Base-by-base conservation (phyloP, 2,329 filamentous ascomycete genomes). In the Diaporthe sp. region DNA sequence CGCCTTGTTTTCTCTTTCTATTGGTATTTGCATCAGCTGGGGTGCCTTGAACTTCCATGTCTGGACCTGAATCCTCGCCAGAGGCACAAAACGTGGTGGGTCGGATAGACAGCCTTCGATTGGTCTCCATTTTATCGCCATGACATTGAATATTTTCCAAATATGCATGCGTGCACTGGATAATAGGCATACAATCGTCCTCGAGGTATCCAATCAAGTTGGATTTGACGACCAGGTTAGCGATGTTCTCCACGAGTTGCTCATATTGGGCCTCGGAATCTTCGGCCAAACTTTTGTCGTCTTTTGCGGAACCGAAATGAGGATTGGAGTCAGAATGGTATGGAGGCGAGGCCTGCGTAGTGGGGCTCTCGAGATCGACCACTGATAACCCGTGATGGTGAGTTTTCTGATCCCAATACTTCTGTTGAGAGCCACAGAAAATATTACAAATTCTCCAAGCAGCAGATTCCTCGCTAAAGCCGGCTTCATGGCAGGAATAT, bases 361-460 rank as follows among this genome's bases (percentile, higher is more conserved):
- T 57, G 3, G 28, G 53, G 7, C 28, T 34, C 15, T 31, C 28
- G 6, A 8, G 28, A 34, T 31, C 25, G 4, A 13, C 28, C 5
- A 9, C 10, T 28, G 51, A 4, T 5, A 55, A 31, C 25, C 31
- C 9, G 22, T n/a, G 22, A 12, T 55, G 4, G 8, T 19, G 51
- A 2, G 4, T 28, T 4, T 7, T 1, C 31, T 28, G 25, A 17
- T 55, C 53, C 28, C 19, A 9, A 1, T 19, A 17, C 25, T 34
- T 6, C 15, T 19, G 5, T 9, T 57, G 6, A 4, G 28, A 6
- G 7, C 12, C 3, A 34, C 7, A 57, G 6, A 34, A 19, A 19
- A 2, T 4, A 0, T 0, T 7, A 8, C 3, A 9, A 8, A 5
- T 2, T 31, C 31, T 8, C 12, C 28, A 4, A 34, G 28, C 15